Evolutionary conservation across 345 rosid genomes (phyloP).

Genomic region (Hypericum androsaemum): DNA sequence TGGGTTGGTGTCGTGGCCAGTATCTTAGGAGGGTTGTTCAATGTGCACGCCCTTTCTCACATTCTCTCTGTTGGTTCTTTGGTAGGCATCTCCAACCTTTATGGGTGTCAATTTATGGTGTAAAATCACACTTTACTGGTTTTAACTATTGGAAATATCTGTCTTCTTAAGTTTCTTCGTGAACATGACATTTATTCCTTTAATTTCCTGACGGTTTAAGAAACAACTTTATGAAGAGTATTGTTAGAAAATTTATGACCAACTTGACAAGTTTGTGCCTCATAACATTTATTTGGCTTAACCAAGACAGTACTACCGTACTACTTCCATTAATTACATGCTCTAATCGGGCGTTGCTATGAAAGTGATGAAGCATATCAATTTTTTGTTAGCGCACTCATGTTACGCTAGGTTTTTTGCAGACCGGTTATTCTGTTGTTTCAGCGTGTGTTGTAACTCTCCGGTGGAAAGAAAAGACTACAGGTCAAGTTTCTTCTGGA

Average conservation of each 20-base stretch:
- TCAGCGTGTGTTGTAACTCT: constrained; percentile 81
- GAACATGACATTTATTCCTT: not conserved
- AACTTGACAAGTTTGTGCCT: too few relatives aligned
- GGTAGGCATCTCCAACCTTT: constrained; percentile 39
- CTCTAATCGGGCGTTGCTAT: not conserved
- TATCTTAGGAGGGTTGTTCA: constrained; percentile 68
- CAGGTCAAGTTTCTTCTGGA: constrained; percentile 34
- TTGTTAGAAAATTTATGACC: not conserved
- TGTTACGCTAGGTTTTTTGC: constrained; percentile 18
- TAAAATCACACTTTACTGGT: not conserved
- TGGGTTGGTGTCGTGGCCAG: constrained; percentile 90
- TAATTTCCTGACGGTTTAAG: not conserved
- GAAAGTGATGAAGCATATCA: not conserved
- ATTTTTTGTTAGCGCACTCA: constrained; percentile 2
- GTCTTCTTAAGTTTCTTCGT: not conserved
- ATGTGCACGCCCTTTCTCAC: constrained; percentile 71
- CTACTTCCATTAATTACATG: too few relatives aligned
- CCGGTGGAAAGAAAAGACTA: constrained; percentile 61
- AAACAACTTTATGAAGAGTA: not conserved
- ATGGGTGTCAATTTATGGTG: not conserved
- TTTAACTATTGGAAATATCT: not conserved
- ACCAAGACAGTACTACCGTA: too few relatives aligned
- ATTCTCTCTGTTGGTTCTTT: constrained; percentile 92
- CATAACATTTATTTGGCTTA: too few relatives aligned
- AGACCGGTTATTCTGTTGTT: constrained; percentile 98